A percentile compares a stretch with the other conserved stretches of the same genome.
Evolutionary conservation across 2,329 filamentous ascomycete species (phyloP).

Genomic region (Xylariaceae sp.): DNA sequence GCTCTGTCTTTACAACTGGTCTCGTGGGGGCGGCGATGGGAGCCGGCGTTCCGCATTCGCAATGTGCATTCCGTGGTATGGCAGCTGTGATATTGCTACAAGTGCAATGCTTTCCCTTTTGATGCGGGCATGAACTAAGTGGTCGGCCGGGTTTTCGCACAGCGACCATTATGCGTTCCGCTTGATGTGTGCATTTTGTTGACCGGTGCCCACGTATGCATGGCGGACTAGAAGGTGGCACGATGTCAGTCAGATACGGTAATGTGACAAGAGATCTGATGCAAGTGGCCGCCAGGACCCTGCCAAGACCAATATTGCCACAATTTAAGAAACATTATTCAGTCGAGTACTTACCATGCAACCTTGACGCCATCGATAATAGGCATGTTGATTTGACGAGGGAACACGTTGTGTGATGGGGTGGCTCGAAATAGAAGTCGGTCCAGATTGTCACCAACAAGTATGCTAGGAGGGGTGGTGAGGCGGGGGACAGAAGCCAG

Average conservation of each 20-base stretch:
- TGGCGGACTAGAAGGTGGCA: slow-evolving; percentile 49
- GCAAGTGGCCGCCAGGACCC: background rate
- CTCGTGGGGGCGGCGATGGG: slow-evolving; percentile 14
- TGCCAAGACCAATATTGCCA: background rate
- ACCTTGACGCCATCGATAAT: slow-evolving; percentile 66
- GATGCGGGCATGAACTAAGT: slow-evolving; percentile 63
- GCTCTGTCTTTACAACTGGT: slow-evolving; percentile 20
- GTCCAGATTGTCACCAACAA: background rate
- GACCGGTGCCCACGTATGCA: slow-evolving; percentile 72
- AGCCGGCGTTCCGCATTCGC: slow-evolving; percentile 40
- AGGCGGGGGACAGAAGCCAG: background rate
- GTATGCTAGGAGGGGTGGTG: slow-evolving; percentile 5
- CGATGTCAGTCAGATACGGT: slow-evolving; percentile 9
- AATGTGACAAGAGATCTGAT: background rate
- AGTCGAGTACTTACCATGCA: slow-evolving; percentile 56
- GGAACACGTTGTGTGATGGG: background rate
- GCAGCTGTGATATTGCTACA: slow-evolving; percentile 60
- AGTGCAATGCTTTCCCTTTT: slow-evolving; percentile 54
- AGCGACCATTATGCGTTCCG: slow-evolving; percentile 62
- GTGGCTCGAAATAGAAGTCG: background rate
- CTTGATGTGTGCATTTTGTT: slow-evolving; percentile 65
- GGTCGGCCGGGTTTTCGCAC: slow-evolving; percentile 68
- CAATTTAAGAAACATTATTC: background rate
- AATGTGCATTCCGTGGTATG: slow-evolving; percentile 54
- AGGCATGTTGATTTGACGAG: slow-evolving; percentile 47